Percentiles rank a stretch among this genome's conserved stretches.
These are phyloP conservation scores for Fusarium sterilihyphosum DNA, from an alignment of 2,329 filamentous ascomycete genomes.

Conservation along the genomic window DNA sequence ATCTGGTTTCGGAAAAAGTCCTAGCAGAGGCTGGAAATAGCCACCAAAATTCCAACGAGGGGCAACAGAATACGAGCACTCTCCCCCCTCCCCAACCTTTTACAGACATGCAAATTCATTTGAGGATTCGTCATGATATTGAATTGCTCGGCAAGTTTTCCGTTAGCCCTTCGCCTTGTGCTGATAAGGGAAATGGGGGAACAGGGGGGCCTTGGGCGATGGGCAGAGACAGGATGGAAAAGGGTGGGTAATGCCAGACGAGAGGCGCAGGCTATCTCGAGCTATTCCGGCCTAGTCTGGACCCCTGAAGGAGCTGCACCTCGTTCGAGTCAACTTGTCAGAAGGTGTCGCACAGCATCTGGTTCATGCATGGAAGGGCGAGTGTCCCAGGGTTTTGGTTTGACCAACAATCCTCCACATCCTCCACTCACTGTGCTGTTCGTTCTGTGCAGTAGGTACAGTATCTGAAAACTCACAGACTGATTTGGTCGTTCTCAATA, in stretches of 20 bases:
- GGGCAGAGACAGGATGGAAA: conserved; percentile 2
- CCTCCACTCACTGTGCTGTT: background rate
- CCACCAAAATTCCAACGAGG: conserved; percentile 6
- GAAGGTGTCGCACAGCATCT: conserved; percentile 21
- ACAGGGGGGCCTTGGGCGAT: background rate
- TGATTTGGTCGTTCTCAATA: background rate
- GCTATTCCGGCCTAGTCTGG: conserved; percentile 7
- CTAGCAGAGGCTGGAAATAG: conserved; percentile 10
- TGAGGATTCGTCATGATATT: background rate
- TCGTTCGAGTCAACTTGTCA: conserved; percentile 8
- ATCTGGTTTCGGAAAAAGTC: conserved; percentile 16
- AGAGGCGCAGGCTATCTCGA: conserved; percentile 25
- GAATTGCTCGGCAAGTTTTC: conserved; percentile 16
- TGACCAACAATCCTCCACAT: background rate
- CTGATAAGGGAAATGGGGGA: conserved; percentile 29
- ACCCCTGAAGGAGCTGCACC: conserved; percentile 19
- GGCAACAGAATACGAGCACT: conserved; percentile 10
- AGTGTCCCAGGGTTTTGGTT: conserved; percentile 30
- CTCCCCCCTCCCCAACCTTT: background rate
- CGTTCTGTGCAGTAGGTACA: background rate
- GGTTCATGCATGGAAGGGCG: conserved; percentile 20
- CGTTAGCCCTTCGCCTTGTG: background rate
- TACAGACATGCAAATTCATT: background rate
- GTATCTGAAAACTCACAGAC: background rate
- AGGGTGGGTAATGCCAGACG: conserved; percentile 18